phyloP scores from a whole-genome alignment of 2,329 filamentous ascomycete genomes.

The Colletotrichum musicola region DNA sequence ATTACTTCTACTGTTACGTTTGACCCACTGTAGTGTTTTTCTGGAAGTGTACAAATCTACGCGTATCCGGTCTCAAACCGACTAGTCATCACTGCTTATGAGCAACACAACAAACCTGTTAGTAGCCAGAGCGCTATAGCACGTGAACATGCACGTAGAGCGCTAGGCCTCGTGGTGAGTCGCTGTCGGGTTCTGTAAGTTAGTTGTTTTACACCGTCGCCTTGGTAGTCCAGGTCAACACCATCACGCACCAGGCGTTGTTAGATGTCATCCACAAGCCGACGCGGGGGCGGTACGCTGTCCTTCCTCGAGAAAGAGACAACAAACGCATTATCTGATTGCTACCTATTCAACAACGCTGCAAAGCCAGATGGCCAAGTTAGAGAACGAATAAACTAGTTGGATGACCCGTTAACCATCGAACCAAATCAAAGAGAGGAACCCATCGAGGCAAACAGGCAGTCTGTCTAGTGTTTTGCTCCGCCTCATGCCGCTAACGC shows the following conservation, averaged over 20 bases:
- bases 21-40: too few relatives aligned
- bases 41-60: too few relatives aligned
- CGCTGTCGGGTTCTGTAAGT: too few relatives aligned
- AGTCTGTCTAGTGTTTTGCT: constrained; percentile 35
- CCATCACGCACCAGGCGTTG: constrained; percentile 37
- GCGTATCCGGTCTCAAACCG: too few relatives aligned
- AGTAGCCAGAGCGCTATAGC: too few relatives aligned
- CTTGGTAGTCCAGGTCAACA: neutral
- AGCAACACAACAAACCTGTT: too few relatives aligned
- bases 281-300: constrained; percentile 36
- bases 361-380: constrained; percentile 27
- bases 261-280: constrained; percentile 34
- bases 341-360: constrained; percentile 39
- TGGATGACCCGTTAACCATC: constrained; percentile 33
- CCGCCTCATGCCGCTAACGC: constrained; percentile 19
- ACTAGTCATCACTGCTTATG: too few relatives aligned
- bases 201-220: neutral
- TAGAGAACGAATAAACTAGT: constrained; percentile 35
- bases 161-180: too few relatives aligned
- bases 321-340: constrained; percentile 39
- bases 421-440: constrained; percentile 14
- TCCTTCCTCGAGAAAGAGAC: constrained; percentile 38
- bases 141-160: too few relatives aligned
- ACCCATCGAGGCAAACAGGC: constrained; percentile 17
- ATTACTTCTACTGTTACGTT: too few relatives aligned